These are phyloP conservation scores for Schoenoplectus tabernaemontani DNA, from an alignment of 202 grass and related monocot species.

Conservation along the genomic window DNA sequence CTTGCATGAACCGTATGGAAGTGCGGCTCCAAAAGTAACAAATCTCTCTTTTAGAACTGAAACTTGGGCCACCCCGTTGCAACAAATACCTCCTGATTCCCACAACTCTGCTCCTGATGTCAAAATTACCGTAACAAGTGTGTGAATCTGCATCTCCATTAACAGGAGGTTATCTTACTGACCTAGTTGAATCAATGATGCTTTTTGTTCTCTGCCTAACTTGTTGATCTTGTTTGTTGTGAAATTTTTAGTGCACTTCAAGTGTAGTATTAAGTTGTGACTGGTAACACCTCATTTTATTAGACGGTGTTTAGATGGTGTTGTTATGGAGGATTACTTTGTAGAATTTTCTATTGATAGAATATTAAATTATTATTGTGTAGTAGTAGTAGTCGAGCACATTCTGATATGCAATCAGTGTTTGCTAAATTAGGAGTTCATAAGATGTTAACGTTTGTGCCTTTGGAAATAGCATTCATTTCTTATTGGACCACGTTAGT, in stretches of 20 bases:
- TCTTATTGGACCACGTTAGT: neutral
- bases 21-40: slow-evolving; percentile 20
- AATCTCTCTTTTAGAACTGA: slow-evolving; percentile 34
- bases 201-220: slow-evolving; percentile 7
- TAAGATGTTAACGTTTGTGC: neutral
- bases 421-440: neutral
- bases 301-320: slow-evolving; percentile 16
- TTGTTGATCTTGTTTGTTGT: slow-evolving; percentile 7
- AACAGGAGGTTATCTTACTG: neutral
- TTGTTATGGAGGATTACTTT: neutral
- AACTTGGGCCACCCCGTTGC: slow-evolving; percentile 44
- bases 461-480: neutral
- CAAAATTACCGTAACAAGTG: slow-evolving; percentile 47
- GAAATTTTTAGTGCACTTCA: slow-evolving; percentile 2
- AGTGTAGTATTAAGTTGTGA: neutral
- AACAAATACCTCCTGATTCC: slow-evolving; percentile 28
- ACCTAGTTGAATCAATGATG: slow-evolving; percentile 3
- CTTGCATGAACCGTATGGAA: slow-evolving; percentile 2
- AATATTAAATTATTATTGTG: slow-evolving; percentile 18
- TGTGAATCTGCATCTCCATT: slow-evolving; percentile 27
- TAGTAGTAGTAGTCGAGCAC: slow-evolving; percentile 10
- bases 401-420: neutral
- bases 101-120: slow-evolving; percentile 30
- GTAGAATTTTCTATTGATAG: slow-evolving; percentile 28
- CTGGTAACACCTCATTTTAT: slow-evolving; percentile 20